These are phyloP conservation scores for Calonectria montana DNA, from an alignment of 2,329 filamentous ascomycete genomes.

Conservation along the genomic window DNA sequence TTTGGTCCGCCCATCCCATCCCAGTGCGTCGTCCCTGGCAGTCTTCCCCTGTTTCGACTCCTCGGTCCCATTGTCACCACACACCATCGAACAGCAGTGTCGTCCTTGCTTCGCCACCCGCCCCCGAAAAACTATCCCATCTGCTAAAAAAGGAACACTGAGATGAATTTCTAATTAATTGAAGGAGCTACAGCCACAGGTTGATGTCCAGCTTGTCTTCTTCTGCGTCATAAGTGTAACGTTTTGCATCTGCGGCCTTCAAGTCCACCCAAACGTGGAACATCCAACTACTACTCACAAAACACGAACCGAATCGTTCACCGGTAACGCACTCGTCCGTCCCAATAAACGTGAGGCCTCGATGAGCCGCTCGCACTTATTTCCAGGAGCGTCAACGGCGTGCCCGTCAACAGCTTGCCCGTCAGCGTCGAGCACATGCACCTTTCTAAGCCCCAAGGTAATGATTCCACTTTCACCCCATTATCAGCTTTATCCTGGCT, in stretches of 20 bases:
- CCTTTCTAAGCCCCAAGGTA: background rate
- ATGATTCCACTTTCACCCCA: slow-evolving; percentile 1
- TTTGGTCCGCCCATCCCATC: background rate
- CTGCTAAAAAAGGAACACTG: background rate
- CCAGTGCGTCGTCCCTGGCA: background rate
- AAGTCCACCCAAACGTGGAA: slow-evolving; percentile 3
- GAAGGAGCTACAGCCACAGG: background rate
- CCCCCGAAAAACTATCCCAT: background rate
- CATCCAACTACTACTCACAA: slow-evolving; percentile 4
- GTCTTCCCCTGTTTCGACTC: slow-evolving; percentile 15
- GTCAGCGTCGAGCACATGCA: slow-evolving; percentile 16
- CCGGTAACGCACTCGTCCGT: slow-evolving; percentile 3
- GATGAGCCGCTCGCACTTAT: background rate
- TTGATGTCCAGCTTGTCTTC: background rate
- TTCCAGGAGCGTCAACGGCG: background rate
- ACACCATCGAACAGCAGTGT: background rate
- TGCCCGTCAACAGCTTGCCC: no score
- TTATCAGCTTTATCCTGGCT: background rate
- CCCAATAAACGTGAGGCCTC: slow-evolving; percentile 2
- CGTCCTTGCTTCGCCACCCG: slow-evolving; percentile 12
- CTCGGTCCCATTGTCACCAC: background rate
- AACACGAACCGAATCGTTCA: background rate
- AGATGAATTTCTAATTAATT: slow-evolving; percentile 7
- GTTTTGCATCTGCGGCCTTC: slow-evolving; percentile 3
- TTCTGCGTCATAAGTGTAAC: slow-evolving; percentile 6